phyloP scores from a whole-genome alignment of 2,329 filamentous ascomycete species.

The Aureobasidium sp. region DNA sequence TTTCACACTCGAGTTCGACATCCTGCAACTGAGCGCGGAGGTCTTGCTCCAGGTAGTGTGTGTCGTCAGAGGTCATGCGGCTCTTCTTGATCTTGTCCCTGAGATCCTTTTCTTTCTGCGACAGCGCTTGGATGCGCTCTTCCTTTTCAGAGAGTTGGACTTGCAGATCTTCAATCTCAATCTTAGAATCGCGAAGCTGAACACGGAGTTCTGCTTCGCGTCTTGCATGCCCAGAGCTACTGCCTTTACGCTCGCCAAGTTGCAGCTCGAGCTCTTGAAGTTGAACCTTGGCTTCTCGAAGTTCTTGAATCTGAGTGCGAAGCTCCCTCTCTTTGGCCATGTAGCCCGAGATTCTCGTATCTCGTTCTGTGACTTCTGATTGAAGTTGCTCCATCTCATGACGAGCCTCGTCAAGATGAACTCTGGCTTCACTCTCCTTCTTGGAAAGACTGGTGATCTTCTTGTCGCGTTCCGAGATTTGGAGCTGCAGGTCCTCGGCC shows the following conservation, averaged over 20 bases:
- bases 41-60: constrained; percentile 33
- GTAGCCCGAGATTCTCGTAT: constrained; percentile 24
- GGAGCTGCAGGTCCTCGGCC: constrained; percentile 54
- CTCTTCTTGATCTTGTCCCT: constrained; percentile 27
- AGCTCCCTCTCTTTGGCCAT: constrained; percentile 33
- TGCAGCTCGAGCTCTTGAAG: constrained; percentile 32
- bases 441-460: constrained; percentile 52
- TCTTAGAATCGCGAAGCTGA: constrained; percentile 29
- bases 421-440: constrained; percentile 54
- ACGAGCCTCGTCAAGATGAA: constrained; percentile 58
- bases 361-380: constrained; percentile 49
- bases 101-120: constrained; percentile 38
- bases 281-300: constrained; percentile 27
- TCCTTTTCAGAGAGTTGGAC: constrained; percentile 40
- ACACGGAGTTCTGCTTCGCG: constrained; percentile 36
- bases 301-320: constrained; percentile 28
- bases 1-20: constrained; percentile 34
- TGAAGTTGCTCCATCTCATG: constrained; percentile 38
- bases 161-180: constrained; percentile 28
- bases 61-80: constrained; percentile 23
- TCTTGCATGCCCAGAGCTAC: constrained; percentile 30
- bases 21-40: constrained; percentile 34
- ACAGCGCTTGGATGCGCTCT: constrained; percentile 28
- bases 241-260: constrained; percentile 42
- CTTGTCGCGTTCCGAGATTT: constrained; percentile 62